A percentile compares a stretch with the other conserved stretches of the same genome.
These are phyloP conservation scores for Gilbertella persicaria DNA, from an alignment of 371 early-diverging fungal species.

Conservation along the genomic window DNA sequence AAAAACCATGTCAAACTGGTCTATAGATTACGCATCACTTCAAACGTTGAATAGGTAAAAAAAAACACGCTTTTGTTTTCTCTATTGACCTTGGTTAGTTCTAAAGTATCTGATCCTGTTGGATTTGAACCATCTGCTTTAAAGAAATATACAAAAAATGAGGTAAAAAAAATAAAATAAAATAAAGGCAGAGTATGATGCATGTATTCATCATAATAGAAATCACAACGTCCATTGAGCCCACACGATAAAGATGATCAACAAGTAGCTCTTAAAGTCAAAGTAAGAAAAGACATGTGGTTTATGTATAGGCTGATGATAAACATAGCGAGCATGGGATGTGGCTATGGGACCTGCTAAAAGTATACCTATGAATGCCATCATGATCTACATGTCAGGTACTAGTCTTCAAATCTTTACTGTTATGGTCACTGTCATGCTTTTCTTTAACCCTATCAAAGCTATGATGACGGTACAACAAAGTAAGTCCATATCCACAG, in stretches of 20 bases:
- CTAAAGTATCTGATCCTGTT: conserved; percentile 34
- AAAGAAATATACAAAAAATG: conserved; percentile 23
- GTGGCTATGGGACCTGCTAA: conserved; percentile 91
- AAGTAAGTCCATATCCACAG: conserved; percentile 45
- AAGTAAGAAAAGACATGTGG: conserved; percentile 20
- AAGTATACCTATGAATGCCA: conserved; percentile 93
- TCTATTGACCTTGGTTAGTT: conserved; percentile 2
- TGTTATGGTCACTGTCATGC: conserved; percentile 95
- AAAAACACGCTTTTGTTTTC: conserved; percentile 3
- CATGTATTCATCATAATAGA: conserved; percentile 16
- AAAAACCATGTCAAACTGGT: conserved; percentile 34
- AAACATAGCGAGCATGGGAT: conserved; percentile 87
- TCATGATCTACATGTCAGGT: conserved; percentile 99
- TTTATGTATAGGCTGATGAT: not conserved
- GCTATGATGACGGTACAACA: conserved; percentile 74
- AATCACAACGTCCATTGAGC: conserved; percentile 20
- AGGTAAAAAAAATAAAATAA: conserved; percentile 2
- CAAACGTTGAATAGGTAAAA: conserved; percentile 21
- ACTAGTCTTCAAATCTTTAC: conserved; percentile 93
- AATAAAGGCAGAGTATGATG: not conserved
- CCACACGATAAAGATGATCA: conserved; percentile 13
- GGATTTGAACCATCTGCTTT: conserved; percentile 40
- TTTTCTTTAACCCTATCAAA: conserved; percentile 85
- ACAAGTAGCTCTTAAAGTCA: conserved; percentile 40
- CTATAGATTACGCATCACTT: conserved; percentile 42